Percentiles rank a stretch among this genome's conserved stretches.
Conservation (phyloP, 1,284 basidiomycete species). For the Rhizoctonia solani region DNA sequence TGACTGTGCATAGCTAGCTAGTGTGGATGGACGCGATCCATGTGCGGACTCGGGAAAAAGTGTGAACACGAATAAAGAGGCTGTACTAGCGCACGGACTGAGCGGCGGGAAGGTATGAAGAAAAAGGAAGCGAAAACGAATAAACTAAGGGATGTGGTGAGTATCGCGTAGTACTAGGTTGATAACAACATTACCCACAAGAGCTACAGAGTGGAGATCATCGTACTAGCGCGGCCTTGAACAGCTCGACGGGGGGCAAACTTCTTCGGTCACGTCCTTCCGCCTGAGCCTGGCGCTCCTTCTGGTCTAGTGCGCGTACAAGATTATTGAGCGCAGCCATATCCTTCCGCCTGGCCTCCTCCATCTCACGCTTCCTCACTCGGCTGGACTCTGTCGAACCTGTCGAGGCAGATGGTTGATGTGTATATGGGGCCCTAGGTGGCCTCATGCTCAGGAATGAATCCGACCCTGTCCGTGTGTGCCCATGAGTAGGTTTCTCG, state of each 20-base stretch:
- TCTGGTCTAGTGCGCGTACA: slow-evolving; percentile 18
- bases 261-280: slow-evolving; percentile 23
- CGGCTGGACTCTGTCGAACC: slow-evolving; percentile 23
- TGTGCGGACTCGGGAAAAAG: background rate
- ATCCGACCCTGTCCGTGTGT: slow-evolving; percentile 8
- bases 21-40: background rate
- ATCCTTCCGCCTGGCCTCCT: slow-evolving; percentile 1
- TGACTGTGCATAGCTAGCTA: background rate
- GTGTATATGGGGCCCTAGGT: slow-evolving; percentile 10
- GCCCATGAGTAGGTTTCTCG: background rate
- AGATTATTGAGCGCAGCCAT: slow-evolving; percentile 24
- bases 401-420: slow-evolving; percentile 28
- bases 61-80: background rate
- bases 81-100: background rate
- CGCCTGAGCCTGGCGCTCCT: slow-evolving; percentile 12
- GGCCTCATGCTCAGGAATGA: slow-evolving; percentile 22
- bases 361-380: slow-evolving; percentile 5
- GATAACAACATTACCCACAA: background rate
- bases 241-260: slow-evolving; percentile 24
- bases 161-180: background rate
- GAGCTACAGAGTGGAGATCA: background rate
- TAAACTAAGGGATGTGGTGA: background rate
- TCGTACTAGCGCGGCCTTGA: slow-evolving; percentile 29
- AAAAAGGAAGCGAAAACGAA: background rate
- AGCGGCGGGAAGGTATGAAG: background rate